Evolutionary conservation across 1,139 yeast genomes (phyloP), one percentile per base, ranked within the genome.

Genomic region (Geotrichum restrictum): DNA sequence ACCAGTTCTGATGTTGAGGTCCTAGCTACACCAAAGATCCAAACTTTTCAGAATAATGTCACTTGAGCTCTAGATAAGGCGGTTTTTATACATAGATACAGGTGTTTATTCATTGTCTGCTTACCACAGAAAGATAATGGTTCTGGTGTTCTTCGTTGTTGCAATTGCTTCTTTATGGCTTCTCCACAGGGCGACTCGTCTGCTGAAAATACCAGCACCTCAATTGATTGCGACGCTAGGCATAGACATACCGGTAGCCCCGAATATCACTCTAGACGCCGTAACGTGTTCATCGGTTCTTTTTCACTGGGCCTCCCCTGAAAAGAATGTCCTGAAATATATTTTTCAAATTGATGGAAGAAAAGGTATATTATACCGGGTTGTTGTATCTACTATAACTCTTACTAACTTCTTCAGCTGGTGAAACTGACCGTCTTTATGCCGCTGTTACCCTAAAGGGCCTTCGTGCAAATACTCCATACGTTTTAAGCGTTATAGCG

Each of bases 401-500:
- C 13, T 29, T 29, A 27, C 45, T 39, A 18, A 31, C 6, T 11
- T 13, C 21, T 44, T 36, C 54, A 58, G 68, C 68, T 1, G 74
- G 73, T 19, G 71, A 69, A 45, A 65, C 68, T 37, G 73, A 68
- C 37, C 60, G 69, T 22, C 56, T 64, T 7, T 70, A 69, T 44
- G 60, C 69, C 1, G 59, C 64, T 19, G 66, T 70, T n/a, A 62
- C 69, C 14, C 62, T 82, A 34, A 70, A 72, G 11, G 74, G 75
- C 3, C 65, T 82, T 49, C 57, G 63, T 13, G 75, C 82, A 0
- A 75, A 75, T 46, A 70, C 74, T 10, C 73, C 73, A 55, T 82
- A 82, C 64, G 77, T 77, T 57, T 64, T 82, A 10, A 83, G 81
- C 57, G 71, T 82, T 18, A 73, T 81, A 14, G 80, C 85, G 0